These are phyloP conservation scores for Pleurotus tuber-regium DNA, from an alignment of 768 basidiomycete species.

Conservation along the genomic window DNA sequence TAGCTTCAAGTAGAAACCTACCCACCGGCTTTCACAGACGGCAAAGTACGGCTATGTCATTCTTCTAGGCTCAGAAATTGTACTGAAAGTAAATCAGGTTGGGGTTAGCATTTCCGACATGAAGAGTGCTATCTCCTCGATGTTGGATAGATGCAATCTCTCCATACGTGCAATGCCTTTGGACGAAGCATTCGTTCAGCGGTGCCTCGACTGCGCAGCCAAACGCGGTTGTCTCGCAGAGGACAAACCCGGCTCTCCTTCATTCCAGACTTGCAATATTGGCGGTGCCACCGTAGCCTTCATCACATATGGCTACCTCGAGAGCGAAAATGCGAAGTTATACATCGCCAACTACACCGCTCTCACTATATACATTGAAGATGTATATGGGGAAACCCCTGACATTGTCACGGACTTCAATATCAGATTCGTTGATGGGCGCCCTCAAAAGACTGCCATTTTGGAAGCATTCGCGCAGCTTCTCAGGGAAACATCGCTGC, in stretches of 20 bases:
- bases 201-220: constrained; percentile 1
- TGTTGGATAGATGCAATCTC: constrained; percentile 2
- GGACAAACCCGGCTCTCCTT: not conserved
- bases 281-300: not conserved
- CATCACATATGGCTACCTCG: not conserved
- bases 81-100: too few species aligned
- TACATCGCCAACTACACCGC: constrained; percentile 1
- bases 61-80: too few species aligned
- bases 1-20: too few species aligned
- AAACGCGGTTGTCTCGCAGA: not conserved
- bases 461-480: not conserved
- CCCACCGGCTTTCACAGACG: too few species aligned
- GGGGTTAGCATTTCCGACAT: too few species aligned
- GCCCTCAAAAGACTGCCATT: not conserved
- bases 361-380: not conserved
- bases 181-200: not conserved
- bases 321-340: not conserved
- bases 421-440: not conserved
- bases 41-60: too few species aligned
- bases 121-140: too few species aligned
- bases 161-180: not conserved
- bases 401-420: not conserved
- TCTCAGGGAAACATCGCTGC: not conserved
- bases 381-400: not conserved
- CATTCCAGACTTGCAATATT: not conserved